Evolutionary conservation across 2,329 filamentous ascomycete genomes (phyloP).

Genomic region (Raffaelea ambrosiae): DNA sequence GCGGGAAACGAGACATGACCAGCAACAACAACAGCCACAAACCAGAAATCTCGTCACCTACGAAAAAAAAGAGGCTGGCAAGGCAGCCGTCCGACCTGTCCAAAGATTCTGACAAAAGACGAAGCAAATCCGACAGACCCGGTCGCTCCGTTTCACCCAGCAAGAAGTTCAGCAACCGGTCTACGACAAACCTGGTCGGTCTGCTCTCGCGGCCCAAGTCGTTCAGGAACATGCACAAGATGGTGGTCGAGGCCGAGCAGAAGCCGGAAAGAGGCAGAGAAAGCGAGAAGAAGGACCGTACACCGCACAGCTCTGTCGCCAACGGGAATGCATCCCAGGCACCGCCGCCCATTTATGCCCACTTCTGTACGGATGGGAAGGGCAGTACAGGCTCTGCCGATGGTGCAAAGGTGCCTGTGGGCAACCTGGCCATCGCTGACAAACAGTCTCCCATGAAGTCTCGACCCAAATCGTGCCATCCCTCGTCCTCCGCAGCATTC

Average conservation of each 20-base stretch:
- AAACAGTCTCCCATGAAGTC: conserved; percentile 24
- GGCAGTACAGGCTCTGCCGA: conserved; percentile 3
- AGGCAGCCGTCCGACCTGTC: neutral
- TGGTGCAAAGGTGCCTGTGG: conserved; percentile 6
- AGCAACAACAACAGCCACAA: neutral
- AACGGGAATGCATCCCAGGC: conserved; percentile 21
- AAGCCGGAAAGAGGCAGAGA: conserved; percentile 8
- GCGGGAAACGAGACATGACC: conserved; percentile 23
- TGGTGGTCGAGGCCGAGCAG: conserved; percentile 27
- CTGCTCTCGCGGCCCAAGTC: conserved; percentile 71
- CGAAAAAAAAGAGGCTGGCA: conserved; percentile 7
- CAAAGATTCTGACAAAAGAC: too few relatives aligned
- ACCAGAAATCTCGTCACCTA: neutral
- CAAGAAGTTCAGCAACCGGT: conserved; percentile 73
- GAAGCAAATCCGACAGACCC: neutral
- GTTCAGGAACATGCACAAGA: conserved; percentile 54
- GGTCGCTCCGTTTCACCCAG: conserved; percentile 33
- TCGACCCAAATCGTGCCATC: conserved; percentile 44
- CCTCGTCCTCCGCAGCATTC: conserved; percentile 8
- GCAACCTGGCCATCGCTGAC: conserved; percentile 8
- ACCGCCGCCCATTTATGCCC: conserved; percentile 75
- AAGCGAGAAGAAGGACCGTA: conserved; percentile 45
- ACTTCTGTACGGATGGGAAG: conserved; percentile 44
- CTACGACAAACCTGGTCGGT: conserved; percentile 69
- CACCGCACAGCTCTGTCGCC: conserved; percentile 42